Evolutionary conservation across 2,329 filamentous ascomycete species (phyloP).

Genomic region (Hirsutella rhossiliensis): DNA sequence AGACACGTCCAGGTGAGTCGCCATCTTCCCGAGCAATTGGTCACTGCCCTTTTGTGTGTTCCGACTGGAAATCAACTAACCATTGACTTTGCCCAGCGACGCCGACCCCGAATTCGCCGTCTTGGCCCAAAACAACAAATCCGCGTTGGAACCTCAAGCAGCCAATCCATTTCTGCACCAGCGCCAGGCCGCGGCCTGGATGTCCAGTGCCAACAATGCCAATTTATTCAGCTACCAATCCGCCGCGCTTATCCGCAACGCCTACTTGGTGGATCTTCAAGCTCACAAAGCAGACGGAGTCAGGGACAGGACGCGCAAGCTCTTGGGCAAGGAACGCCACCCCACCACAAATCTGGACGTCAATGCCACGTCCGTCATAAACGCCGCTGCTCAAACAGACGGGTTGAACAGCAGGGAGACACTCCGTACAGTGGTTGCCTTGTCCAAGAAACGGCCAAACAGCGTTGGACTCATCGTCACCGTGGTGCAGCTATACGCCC

Average conservation of each 20-base stretch:
- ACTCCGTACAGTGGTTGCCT: slow-evolving; percentile 54
- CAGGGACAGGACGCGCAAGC: slow-evolving; percentile 30
- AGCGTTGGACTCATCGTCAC: slow-evolving; percentile 75
- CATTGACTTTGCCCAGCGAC: slow-evolving; percentile 31
- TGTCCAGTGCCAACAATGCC: slow-evolving; percentile 41
- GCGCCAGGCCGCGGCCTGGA: slow-evolving; percentile 43
- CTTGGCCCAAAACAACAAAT: slow-evolving; percentile 54
- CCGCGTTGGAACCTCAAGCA: slow-evolving; percentile 26
- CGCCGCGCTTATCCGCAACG: slow-evolving; percentile 43
- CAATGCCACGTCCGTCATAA: slow-evolving; percentile 33
- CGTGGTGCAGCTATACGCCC: slow-evolving; percentile 69
- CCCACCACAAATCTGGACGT: slow-evolving; percentile 19
- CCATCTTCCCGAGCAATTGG: neutral
- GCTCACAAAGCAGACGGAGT: slow-evolving; percentile 57
- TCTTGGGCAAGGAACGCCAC: slow-evolving; percentile 17
- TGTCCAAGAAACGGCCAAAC: slow-evolving; percentile 62
- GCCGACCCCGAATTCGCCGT: slow-evolving; percentile 54
- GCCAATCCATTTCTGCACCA: slow-evolving; percentile 59
- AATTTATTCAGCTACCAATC: slow-evolving; percentile 62
- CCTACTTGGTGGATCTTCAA: slow-evolving; percentile 50
- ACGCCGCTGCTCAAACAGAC: slow-evolving; percentile 63
- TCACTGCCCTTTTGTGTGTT: neutral
- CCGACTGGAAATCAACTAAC: neutral
- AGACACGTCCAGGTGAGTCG: slow-evolving; percentile 45
- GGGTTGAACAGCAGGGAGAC: slow-evolving; percentile 52